Conservation (phyloP, 768 basidiomycete species). For the Calocybe cyanea region DNA sequence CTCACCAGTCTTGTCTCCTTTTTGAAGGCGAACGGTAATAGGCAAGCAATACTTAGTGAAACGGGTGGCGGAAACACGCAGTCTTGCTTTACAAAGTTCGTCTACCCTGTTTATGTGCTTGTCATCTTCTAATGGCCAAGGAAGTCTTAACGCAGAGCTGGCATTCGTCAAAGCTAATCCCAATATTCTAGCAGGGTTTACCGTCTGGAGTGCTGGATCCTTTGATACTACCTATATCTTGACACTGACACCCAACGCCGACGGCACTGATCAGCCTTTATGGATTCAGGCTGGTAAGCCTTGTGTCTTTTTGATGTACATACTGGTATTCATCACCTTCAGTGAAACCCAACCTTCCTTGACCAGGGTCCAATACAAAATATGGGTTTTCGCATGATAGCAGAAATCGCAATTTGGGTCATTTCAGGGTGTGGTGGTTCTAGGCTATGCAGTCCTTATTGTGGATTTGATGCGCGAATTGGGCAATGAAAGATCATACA, state of each 20-base stretch:
- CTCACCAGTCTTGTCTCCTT: conserved; percentile 39
- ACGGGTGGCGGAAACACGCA: conserved; percentile 53
- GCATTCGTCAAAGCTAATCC: conserved; percentile 42
- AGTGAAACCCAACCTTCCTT: conserved; percentile 25
- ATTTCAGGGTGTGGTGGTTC: too few species aligned
- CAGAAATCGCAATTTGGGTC: too few species aligned
- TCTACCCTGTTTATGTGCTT: background rate
- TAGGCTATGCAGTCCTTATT: too few species aligned
- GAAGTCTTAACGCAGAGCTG: conserved; percentile 38
- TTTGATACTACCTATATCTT: conserved; percentile 51
- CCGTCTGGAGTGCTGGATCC: conserved; percentile 49
- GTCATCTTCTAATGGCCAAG: background rate
- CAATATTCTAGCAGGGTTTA: conserved; percentile 44
- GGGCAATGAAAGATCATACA: too few species aligned
- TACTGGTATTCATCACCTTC: background rate
- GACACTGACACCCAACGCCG: conserved; percentile 41
- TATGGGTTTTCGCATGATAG: too few species aligned
- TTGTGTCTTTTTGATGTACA: background rate
- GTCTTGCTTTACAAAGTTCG: conserved; percentile 37
- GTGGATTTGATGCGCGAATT: too few species aligned
- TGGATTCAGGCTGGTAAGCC: conserved; percentile 35
- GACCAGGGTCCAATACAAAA: background rate
- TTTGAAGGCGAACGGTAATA: conserved; percentile 29
- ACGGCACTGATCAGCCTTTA: conserved; percentile 44
- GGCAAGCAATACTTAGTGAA: conserved; percentile 38